Base-by-base conservation (phyloP, 148 eudicot genomes). In the Rhododendron griersonianum region DNA sequence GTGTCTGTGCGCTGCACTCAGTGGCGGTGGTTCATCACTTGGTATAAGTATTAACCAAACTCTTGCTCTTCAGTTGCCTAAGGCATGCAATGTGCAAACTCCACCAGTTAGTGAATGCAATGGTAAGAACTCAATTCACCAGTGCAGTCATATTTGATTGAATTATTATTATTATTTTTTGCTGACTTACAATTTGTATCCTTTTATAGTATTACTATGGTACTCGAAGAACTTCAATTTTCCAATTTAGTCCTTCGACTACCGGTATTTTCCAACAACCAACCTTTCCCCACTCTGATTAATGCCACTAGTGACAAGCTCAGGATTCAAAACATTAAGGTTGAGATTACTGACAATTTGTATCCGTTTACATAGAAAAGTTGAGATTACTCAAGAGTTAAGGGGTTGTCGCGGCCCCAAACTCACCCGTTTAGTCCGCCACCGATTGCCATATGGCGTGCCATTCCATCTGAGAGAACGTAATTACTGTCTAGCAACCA, bases 61-160 rank as follows among this genome's bases (percentile, higher is more conserved):
- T 57, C 69, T 55, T n/a, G 86, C 86, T 57, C 73, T 85, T 18
- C 28, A 71, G 5, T 23, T 85, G 39, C 82, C 86, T 19, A 37
- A 81, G 44, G 86, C 86, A 9, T 85, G 86, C 73, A 77, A 79
- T 35, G 79, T 85, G 53, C 33, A 85, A 18, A 85, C 74, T 78
- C 82, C 86, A 19, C 71, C 86, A n/a, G 73, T 85, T 59, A 73
- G 75, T 39, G 23, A 85, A 15, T 85, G 86, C 6, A 39, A 78
- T 78, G 83, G 86, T 85, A 78, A 84, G 45, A 44, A 3, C 45
- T 71, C 76, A 71, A 30, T 13, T 69, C 30, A 69, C 75, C 7
- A 25, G 18, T 30, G 7, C 3, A 10, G 16, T 69, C 37, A 10
- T 8, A 0, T 63, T 63, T 63, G 2, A 23, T 63, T 63, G 28